Conservation (phyloP, 805 yeast genomes). For the Scheffersomyces stipitis region DNA sequence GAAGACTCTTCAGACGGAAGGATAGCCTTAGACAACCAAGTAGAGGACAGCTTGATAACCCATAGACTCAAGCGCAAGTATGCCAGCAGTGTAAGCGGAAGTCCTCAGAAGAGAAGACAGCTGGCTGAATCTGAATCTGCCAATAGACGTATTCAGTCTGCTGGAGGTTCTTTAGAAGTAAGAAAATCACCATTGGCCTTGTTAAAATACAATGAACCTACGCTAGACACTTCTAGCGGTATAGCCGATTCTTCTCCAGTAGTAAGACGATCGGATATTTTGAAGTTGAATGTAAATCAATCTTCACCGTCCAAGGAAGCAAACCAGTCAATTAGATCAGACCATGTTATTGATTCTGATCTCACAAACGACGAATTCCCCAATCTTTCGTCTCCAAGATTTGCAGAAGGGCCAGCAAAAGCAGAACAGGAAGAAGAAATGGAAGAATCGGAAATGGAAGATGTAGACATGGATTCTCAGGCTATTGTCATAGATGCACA, state of each 20-base stretch:
- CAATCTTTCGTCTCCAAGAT: not conserved
- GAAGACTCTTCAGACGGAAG: conserved; percentile 3
- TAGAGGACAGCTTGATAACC: conserved; percentile 28
- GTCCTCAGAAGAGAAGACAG: conserved; percentile 1
- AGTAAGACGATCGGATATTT: conserved; percentile 12
- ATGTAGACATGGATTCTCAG: conserved; percentile 14
- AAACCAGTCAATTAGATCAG: not conserved
- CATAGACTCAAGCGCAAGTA: conserved; percentile 15
- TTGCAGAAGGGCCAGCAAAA: no score
- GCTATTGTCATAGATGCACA: not conserved
- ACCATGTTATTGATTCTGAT: not conserved
- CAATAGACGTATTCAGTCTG: not conserved
- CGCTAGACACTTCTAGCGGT: conserved; percentile 12
- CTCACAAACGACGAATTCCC: not conserved
- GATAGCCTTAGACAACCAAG: conserved; percentile 5
- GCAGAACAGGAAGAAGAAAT: not conserved
- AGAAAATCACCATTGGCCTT: not conserved
- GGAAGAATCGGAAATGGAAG: conserved; percentile 20
- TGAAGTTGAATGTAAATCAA: conserved; percentile 3
- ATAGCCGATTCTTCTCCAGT: conserved; percentile 24
- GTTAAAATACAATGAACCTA: conserved; percentile 1
- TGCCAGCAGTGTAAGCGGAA: conserved; percentile 1
- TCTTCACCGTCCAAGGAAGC: conserved; percentile 5
- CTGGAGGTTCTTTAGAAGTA: not conserved
- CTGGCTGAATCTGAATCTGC: not conserved